phyloP scores from a whole-genome alignment of 768 basidiomycete genomes.

The Scleroderma citrinum region DNA sequence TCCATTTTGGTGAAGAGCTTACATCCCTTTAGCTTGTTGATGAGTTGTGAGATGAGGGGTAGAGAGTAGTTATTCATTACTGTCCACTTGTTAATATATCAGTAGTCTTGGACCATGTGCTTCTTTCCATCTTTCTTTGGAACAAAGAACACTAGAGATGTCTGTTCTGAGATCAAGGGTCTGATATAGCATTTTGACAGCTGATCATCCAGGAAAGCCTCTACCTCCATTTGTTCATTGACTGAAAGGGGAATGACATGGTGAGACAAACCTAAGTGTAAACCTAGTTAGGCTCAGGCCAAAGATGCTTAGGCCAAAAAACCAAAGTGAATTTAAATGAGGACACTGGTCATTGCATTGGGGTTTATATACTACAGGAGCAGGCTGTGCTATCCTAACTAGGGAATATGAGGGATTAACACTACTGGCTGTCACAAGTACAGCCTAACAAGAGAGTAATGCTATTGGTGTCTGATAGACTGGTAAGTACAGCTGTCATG shows the following conservation, averaged over 20 bases:
- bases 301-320: too few relatives aligned
- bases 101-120: constrained; percentile 14
- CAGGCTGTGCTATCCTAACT: too few relatives aligned
- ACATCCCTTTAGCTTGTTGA: constrained; percentile 1
- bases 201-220: constrained; percentile 8
- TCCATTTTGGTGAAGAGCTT: constrained; percentile 8
- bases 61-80: background rate
- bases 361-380: too few relatives aligned
- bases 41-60: background rate
- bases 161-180: constrained; percentile 9
- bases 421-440: too few relatives aligned
- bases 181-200: constrained; percentile 3
- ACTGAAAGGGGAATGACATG: background rate
- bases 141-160: constrained; percentile 8
- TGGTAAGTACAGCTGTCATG: too few relatives aligned
- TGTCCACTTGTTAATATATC: constrained; percentile 4
- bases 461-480: too few relatives aligned
- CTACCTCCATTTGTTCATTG: background rate
- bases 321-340: too few relatives aligned
- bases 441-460: too few relatives aligned
- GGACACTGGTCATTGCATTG: too few relatives aligned
- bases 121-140: constrained; percentile 9
- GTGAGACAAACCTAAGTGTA: too few relatives aligned
- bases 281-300: too few relatives aligned
- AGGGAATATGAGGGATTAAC: too few relatives aligned